Base-by-base conservation (phyloP, 148 eudicot genomes). In the Cornus kousa region DNA sequence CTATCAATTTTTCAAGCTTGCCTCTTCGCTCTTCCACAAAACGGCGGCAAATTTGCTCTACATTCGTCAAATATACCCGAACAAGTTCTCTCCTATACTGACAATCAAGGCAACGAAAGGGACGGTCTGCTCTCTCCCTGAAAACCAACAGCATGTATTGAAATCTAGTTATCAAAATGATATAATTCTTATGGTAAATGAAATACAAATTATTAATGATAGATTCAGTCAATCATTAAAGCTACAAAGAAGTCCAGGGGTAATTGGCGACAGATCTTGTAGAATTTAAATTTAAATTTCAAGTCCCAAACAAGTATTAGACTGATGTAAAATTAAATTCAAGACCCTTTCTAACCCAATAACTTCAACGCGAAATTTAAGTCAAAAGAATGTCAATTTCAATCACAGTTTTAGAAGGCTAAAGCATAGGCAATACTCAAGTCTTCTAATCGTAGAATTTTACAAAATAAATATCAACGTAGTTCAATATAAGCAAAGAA, bases 81-180 rank as follows among this genome's bases (percentile, higher is more conserved):
- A 94, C 85, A 79, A 94, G 93, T 83, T 94, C 98, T 87, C 97
- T 90, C 82, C 97, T 85, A 77, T 94, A 94, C 70, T 86, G 93
- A 81, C 90, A 82, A 67, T 89, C 93, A 74, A 94, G 97, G 76
- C 95, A 94, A 62, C 95, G 98, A 78, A 94, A 94, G 32, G 97
- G 94, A 24, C 95, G 90, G 68, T 94, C 92, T 57, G 85, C 84
- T 89, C 87, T 92, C 85, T 90, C 98, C 93, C 98, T 94, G 78
- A 73, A 83, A 76, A 73, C 40, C 74, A 82, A 31, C 57, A 72
- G 28, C 67, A 53, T 20, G 10, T 65, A 17, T 39, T 43, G 17
- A 4, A 37, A 64, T 74, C 68, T 62, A 66, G 39, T 23, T 9
- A 64, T 65, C 23, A 64, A 9, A 31, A 68, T 66, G 23, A 66